Base-by-base conservation (phyloP, 495 filamentous ascomycete species). In the Hypoxylon crocopeplum region DNA sequence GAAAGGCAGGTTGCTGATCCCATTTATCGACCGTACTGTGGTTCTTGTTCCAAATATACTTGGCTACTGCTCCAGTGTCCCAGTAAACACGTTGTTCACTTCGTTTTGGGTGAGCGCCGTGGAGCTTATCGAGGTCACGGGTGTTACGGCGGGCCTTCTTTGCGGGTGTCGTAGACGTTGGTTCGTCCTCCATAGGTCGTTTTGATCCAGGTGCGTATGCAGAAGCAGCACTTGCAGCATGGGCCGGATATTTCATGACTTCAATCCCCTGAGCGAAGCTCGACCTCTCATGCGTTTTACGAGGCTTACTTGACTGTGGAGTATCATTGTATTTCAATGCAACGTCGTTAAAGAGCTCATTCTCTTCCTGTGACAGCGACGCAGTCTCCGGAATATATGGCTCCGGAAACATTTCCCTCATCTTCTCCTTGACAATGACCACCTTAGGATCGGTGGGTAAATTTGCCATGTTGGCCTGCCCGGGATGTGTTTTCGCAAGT, bases 381-480 rank as follows among this genome's bases (percentile, higher is more conserved):
- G 79, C 79, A n/a, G 70, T 68, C 11, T 69, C 52, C 1, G 77
- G 77, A 10, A 80, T 73, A 53, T 74, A 80, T 24, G 76, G 59
- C 29, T 59, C 57, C 7, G 77, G 77, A 40, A 72, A 75, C 29
- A 65, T 66, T 42, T 78, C 75, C 27, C 65, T 70, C 66, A 80
- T 75, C 59, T 72, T 74, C 29, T 72, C 70, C 50, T 74, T 76
- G 41, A 77, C 45, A 16, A 42, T 53, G 40, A 61, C 47, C 17
- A 70, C 64, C 42, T 67, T 67, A 20, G 68, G 64, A n/a, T 57
- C 51, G 11, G 56, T 27, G 2, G 46, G 36, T 19, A 62, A 42
- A 27, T 64, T 49, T 22, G 49, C 16, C 6, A 13, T 22, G 25
- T n/a, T 16, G 25, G 17, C 17, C 1, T 20, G 40, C 1, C 29